Evolutionary conservation across 108 stramenopile genomes (phyloP).

Genomic region (Schizochytrium sp.): DNA sequence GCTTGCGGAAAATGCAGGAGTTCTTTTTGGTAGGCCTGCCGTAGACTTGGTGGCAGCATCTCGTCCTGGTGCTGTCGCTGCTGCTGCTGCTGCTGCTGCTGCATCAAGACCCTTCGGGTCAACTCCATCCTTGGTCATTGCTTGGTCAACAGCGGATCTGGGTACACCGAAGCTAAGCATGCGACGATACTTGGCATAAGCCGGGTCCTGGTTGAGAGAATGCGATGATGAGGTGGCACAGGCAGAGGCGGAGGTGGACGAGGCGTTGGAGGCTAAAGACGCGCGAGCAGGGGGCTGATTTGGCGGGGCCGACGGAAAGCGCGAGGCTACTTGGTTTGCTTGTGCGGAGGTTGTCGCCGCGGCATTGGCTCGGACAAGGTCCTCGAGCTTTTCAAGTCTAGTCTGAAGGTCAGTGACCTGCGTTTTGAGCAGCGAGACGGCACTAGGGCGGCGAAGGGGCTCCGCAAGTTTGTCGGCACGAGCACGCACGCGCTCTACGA

Average conservation of each 20-base stretch:
- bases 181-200: not conserved
- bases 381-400: not conserved
- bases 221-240: not conserved
- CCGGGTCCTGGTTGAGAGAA: not conserved
- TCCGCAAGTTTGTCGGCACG: not conserved
- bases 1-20: not conserved
- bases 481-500: not conserved
- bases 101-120: not conserved
- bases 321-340: too few species aligned
- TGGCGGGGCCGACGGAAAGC: too few species aligned
- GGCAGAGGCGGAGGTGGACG: not conserved
- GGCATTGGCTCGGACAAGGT: not conserved
- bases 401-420: not conserved
- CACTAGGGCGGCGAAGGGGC: not conserved
- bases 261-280: not conserved
- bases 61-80: not conserved
- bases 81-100: not conserved
- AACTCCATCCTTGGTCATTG: not conserved
- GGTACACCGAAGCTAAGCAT: not conserved
- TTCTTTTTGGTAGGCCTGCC: too few species aligned
- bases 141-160: not conserved
- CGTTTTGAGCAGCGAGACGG: not conserved
- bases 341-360: too few species aligned
- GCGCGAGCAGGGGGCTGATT: too few species aligned
- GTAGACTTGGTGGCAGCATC: too few species aligned